Base-by-base conservation (phyloP, 495 filamentous ascomycete species). In the Penicillium samsonianum region DNA sequence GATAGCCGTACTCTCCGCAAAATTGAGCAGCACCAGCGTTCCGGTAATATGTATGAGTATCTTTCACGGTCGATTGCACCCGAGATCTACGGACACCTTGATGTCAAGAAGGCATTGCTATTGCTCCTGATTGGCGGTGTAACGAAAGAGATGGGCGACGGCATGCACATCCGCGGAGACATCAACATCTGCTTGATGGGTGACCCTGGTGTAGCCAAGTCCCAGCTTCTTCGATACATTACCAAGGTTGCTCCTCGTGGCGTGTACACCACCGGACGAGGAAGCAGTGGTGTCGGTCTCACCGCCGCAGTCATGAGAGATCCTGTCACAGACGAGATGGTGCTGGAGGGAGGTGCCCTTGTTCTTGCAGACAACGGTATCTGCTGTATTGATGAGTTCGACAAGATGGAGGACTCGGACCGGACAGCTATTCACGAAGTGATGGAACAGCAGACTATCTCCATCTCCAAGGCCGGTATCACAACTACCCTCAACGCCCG, bases 321-420 rank as follows among this genome's bases (percentile, higher is more conserved):
- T 67, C 94, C 94, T 2, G 92, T 98, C 31, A 98, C 94, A 0
- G 94, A 98, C 68, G 94, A 98, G 70, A 98, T 98, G 95, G 89
- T 98, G 12, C 82, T 98, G 40, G 94, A 98, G 76, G 95, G 95
- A 37, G 94, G 94, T 72, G 94, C 94, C 14, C 80, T 98, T 22
- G 94, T 98, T 31, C 80, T 98, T 2, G 95, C 94, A 26, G 94
- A 98, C 69, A 98, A 98, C 65, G 94, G 94, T 63, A 95, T 96
- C 73, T 98, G 94, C 85, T 98, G 94, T 70, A 98, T 98, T 74
- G 94, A 98, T 78, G 94, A 98, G 71, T 98, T 98, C 68, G 94
- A 98, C 80, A 98, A 98, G 77, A 98, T 98, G 94, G 95, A 98
- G 68, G 94, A 98, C 68, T 82, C 84, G 52, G 95, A 98, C 72